Base-by-base conservation (phyloP, 2,329 filamentous ascomycete species). In the Claviceps sp. region DNA sequence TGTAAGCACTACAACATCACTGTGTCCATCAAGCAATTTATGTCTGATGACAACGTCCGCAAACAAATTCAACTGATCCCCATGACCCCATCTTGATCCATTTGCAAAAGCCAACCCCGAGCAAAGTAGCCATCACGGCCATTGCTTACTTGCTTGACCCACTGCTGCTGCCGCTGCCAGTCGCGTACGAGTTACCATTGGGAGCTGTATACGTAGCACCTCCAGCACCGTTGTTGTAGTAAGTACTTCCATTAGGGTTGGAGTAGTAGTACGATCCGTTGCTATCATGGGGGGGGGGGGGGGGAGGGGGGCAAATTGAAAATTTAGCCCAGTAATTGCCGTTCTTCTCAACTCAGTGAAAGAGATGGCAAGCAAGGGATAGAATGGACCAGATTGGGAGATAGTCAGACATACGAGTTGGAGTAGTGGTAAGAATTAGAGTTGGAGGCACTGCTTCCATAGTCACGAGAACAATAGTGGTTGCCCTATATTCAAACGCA, bases 261-360 rank as follows among this genome's bases (percentile, higher is more conserved):
- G 75, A 78, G 68, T 86, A 87, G 70, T 87, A 86, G 72, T 87
- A 87, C 1, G 80, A 85, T 39, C 82, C 81, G 58, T 86, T 61
- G 22, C 75, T 78, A 49, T 5, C 14, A 14, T n/a, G 26, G 26
- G 8, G 3, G n/a, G n/a, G n/a, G n/a, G n/a, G n/a, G n/a, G n/a
- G n/a, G n/a, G n/a, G n/a, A n/a, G n/a, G n/a, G n/a, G 9, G 9
- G 9, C 9, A 29, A 29, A 4, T 29, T 29, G 26, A 29, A 29
- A 29, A 29, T 3, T 29, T 11, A 29, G 26, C 26, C 26, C 26
- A 29, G 26, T 29, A 29, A 29, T 8, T 29, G 26, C 26, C 26
- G 26, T 8, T 29, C 8, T 29, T 29, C 26, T 4, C 26, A 29
- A 29, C 26, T 29, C 26, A 29, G 8, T 3, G 20, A 29, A 22